Evolutionary conservation across 176 grass and related monocot species (phyloP), one percentile per base, ranked within the genome.

Genomic region (Cenchrus americanus): DNA sequence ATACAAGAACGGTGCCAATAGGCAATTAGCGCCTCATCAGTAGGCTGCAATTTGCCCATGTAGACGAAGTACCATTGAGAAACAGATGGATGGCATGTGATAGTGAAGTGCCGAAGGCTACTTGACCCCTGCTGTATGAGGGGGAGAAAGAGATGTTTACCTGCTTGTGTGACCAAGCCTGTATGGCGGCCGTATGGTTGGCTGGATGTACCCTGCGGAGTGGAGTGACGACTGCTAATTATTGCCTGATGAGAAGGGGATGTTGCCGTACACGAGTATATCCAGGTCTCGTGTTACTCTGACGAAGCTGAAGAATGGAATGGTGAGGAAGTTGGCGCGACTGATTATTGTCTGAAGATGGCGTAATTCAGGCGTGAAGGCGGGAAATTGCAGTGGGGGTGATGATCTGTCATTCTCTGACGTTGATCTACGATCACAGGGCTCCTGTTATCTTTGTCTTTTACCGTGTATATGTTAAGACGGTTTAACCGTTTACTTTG

Each of bases 71-170:
- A 64, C 27, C 0, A 13, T 10, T 6, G 44, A 74, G 58, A 22
- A 42, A 47, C 19, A 32, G 44, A 62, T 77, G 40, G 17, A 44
- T 64, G 44, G 2, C 6, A 43, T 30, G 34, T 53, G 70, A 64
- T 40, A 42, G 30, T 9, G 47, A 75, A 63, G 81, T 23, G 9
- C 22, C 10, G 19, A 64, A 21, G 30, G 41, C 40, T 13, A 34
- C 15, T 10, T 44, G 55, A 44, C 10, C 21, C 37, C 55, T 19
- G 3, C 8, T 23, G 3, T 30, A 1, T 30, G 60, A 48, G 8
- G 34, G 22, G 8, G n/a, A 13, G 48, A 77, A 68, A 84, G 42
- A 21, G 62, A 59, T 37, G 63, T 34, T 55, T 37, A 68, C 73
- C 68, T 47, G 74, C 42, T 78, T 59, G 73, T 13, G 24, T 69